A percentile compares a stretch with the other conserved stretches of the same genome.
These are phyloP conservation scores for Aspergillus nanangensis DNA, from an alignment of 495 filamentous ascomycete species.

Conservation along the genomic window DNA sequence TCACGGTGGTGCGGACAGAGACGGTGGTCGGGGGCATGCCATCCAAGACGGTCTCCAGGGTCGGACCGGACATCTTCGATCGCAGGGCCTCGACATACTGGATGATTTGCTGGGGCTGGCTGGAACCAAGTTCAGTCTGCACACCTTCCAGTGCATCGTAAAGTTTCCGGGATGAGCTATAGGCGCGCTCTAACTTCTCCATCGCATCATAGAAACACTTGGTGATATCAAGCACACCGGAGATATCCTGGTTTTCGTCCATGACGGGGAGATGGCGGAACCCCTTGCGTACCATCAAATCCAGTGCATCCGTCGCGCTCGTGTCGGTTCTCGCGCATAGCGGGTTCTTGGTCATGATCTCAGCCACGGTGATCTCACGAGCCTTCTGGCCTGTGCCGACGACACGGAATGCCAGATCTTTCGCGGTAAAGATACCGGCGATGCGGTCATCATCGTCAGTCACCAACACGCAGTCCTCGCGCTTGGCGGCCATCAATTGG, in stretches of 20 bases:
- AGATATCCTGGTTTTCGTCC: constrained; percentile 99
- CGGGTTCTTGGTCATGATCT: constrained; percentile 99
- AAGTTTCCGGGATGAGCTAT: constrained; percentile 90
- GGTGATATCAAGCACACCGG: constrained; percentile 96
- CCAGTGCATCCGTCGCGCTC: constrained; percentile 93
- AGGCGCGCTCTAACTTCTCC: constrained; percentile 97
- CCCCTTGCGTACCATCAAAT: constrained; percentile 96
- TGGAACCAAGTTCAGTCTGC: constrained; percentile 95
- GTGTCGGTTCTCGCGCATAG: constrained; percentile 96
- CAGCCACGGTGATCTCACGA: constrained; percentile 82
- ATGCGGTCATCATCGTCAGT: constrained; percentile 98
- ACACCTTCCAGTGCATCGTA: constrained; percentile 98
- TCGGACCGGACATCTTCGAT: constrained; percentile 96
- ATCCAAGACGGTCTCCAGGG: constrained; percentile 88
- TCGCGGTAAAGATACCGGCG: constrained; percentile 97
- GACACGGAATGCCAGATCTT: constrained; percentile 96
- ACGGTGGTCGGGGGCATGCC: constrained; percentile 91
- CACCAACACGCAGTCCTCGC: constrained; percentile 98
- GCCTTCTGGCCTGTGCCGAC: constrained; percentile 92
- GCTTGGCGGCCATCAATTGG: constrained; percentile 98
- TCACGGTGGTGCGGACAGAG: constrained; percentile 90
- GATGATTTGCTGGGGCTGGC: constrained; percentile 96
- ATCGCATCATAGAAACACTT: constrained; percentile 99
- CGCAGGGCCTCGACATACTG: constrained; percentile 96
- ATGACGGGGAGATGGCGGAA: constrained; percentile 98